Conservation (phyloP, 2,329 filamentous ascomycete genomes). For the Cryphonectria naterciae region DNA sequence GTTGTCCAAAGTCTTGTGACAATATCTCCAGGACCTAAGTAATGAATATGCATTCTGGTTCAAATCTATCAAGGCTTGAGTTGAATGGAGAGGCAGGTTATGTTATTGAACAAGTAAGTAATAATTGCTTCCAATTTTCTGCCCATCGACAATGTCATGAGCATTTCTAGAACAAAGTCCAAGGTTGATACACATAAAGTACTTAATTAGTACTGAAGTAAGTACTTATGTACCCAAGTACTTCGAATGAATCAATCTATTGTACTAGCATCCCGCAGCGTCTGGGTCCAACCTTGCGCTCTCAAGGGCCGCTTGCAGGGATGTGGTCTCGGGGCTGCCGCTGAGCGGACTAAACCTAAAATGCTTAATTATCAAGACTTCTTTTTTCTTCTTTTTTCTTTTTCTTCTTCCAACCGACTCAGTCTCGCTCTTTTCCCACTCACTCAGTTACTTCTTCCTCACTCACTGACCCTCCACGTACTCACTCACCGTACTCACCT, state of each 20-base stretch:
- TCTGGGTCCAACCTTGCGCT: neutral
- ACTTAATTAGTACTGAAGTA: no score
- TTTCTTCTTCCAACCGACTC: neutral
- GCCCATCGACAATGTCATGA: neutral
- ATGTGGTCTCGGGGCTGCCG: slow-evolving; percentile 12
- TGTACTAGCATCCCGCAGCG: neutral
- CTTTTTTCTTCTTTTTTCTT: neutral
- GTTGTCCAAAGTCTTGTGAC: no score
- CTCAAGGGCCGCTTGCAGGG: neutral
- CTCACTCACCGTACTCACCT: neutral
- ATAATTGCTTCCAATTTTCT: no score
- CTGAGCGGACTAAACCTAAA: neutral
- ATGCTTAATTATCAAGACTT: neutral
- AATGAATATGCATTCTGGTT: no score
- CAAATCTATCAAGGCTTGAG: no score
- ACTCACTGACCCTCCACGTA: neutral
- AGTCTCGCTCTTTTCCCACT: neutral
- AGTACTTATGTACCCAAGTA: no score
- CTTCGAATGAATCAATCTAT: no score
- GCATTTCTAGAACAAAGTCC: neutral
- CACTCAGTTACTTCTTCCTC: neutral
- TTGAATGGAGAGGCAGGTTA: no score
- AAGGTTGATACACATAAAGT: neutral
- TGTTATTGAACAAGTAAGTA: no score
- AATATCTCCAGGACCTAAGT: no score